These are phyloP conservation scores for Solanum verrucosum DNA, from an alignment of 257 asterid species.

Conservation along the genomic window DNA sequence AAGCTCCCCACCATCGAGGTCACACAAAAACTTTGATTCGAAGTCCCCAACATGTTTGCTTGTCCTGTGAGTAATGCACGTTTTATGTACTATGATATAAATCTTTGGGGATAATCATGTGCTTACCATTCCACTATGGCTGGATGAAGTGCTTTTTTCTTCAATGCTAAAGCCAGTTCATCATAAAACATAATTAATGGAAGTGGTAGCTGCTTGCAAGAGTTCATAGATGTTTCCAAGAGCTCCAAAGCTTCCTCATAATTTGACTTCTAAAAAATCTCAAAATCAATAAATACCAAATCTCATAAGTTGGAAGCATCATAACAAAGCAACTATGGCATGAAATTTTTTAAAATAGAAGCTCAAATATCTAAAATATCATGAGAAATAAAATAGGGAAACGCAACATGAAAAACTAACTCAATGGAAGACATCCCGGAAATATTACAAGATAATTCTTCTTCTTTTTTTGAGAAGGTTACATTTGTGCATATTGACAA, in stretches of 20 bases:
- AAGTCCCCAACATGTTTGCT: constrained; percentile 70
- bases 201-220: constrained; percentile 67
- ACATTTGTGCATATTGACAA: not conserved
- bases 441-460: not conserved
- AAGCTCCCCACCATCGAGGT: constrained; percentile 48
- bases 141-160: constrained; percentile 59
- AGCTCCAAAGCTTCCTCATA: constrained; percentile 82
- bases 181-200: constrained; percentile 69
- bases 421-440: not conserved
- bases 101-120: not conserved
- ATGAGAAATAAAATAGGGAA: not conserved
- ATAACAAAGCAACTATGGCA: not conserved
- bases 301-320: not conserved
- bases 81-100: not conserved
- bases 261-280: constrained; percentile 47
- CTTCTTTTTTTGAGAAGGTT: not conserved
- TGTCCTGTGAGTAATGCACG: constrained; percentile 31
- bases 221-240: constrained; percentile 54
- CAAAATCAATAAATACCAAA: constrained; percentile 10
- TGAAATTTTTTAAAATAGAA: not conserved
- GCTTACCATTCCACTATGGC: constrained; percentile 61
- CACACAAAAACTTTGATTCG: constrained; percentile 59
- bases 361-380: not conserved
- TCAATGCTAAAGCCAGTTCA: constrained; percentile 52
- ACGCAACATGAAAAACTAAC: not conserved